Conservation (phyloP, 2,329 filamentous ascomycete genomes). For the Ceratocystiopsis brevicomis region DNA sequence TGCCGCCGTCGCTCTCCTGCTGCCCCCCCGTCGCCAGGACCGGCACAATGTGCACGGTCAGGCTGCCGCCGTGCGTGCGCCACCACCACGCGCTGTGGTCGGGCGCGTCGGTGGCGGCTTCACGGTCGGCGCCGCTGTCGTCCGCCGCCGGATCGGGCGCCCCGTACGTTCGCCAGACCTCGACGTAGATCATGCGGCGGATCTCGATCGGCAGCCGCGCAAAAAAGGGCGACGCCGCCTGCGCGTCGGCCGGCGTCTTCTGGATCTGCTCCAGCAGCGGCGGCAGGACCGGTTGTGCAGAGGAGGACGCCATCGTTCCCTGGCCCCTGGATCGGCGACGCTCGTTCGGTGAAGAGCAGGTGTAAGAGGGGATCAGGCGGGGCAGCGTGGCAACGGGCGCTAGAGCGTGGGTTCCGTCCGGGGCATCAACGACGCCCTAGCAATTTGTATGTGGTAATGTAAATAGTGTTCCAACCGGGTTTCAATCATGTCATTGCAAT, state of each 20-base stretch:
- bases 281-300: not conserved
- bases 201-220: constrained; percentile 13
- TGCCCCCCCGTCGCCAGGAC: not conserved
- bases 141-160: not conserved
- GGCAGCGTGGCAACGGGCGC: too few species aligned
- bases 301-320: too few species aligned
- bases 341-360: not conserved
- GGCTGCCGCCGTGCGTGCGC: not conserved
- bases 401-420: too few species aligned
- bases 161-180: constrained; percentile 11
- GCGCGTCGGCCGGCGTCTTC: constrained; percentile 20
- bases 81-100: too few species aligned
- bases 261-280: not conserved
- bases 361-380: not conserved
- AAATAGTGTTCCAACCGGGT: too few species aligned
- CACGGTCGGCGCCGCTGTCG: not conserved
- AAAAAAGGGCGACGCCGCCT: constrained; percentile 20
- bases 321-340: not conserved
- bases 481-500: too few species aligned
- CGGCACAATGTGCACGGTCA: constrained; percentile 1
- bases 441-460: too few species aligned
- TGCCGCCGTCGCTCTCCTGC: too few species aligned
- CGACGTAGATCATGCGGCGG: constrained; percentile 15
- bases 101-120: not conserved
- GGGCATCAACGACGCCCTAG: too few species aligned